Evolutionary conservation across 345 rosid species (phyloP), one percentile per base, ranked within the genome.

Genomic region (Syzygium oleosum): DNA sequence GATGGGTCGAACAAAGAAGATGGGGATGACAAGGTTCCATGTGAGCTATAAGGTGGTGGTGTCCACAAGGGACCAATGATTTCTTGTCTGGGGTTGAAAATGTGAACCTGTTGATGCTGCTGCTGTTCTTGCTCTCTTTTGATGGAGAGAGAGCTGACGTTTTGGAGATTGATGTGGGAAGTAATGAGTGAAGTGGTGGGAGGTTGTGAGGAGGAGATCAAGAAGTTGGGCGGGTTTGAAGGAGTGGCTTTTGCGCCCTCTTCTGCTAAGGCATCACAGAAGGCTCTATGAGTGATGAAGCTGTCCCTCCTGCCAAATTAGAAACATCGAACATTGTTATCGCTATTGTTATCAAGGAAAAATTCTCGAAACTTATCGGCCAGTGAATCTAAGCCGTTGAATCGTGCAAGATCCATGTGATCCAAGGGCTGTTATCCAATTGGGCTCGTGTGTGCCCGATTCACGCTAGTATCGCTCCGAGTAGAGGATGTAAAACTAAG

Each of bases 231-330:
- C 13, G 14, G 80, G 80, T 73, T 38, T 10, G 80, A 49, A 73
- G 80, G 80, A 73, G 80, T 22, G 80, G 80, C 25, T 38, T 19
- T 73, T 73, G 87, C 90, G 58, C 43, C 51, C 83, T 94, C 96
- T 56, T 93, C 92, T 5, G 94, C 91, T 65, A 93, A 89, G 80
- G 93, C 92, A 58, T 94, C 95, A 80, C 96, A 94, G 89, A 94
- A 94, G 17, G 96, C 96, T 86, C 95, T 91, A 87, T 94, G 96
- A 11, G 96, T 94, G 91, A 92, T 90, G 90, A 93, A 94, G 90
- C 96, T 94, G 90, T 94, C 96, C 90, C 95, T 93, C 90, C 96
- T 94, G 92, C 54, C 78, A 55, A 12, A 85, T 25, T 85, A 85
- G 27, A 65, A 84, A 12, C 25, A 51, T 49, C 15, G 34, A 84